Evolutionary conservation across 2,329 filamentous ascomycete genomes (phyloP).

Genomic region (Colletotrichum sp.): DNA sequence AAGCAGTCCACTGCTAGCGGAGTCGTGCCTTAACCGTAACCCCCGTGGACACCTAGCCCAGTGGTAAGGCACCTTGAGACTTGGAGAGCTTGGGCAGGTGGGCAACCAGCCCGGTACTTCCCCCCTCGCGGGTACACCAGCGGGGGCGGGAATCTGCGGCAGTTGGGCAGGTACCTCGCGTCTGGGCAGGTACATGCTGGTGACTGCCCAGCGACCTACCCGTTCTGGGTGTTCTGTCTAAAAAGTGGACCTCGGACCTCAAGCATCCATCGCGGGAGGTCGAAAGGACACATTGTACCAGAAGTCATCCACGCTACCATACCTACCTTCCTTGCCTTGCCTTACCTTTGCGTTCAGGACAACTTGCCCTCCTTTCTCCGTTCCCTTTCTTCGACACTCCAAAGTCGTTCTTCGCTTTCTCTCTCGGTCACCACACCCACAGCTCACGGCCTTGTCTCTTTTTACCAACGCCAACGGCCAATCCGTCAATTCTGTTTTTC

Average conservation of each 20-base stretch:
- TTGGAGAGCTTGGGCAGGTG: background rate
- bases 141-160: background rate
- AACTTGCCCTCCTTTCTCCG: conserved; percentile 9
- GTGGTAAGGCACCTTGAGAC: background rate
- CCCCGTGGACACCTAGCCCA: background rate
- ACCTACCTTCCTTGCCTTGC: background rate
- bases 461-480: conserved; percentile 3
- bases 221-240: conserved; percentile 18
- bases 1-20: conserved; percentile 14
- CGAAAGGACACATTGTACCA: conserved; percentile 22
- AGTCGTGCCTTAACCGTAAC: conserved; percentile 16
- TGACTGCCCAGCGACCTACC: conserved; percentile 4
- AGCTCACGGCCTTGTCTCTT: background rate
- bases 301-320: conserved; percentile 14
- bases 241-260: conserved; percentile 19
- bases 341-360: conserved; percentile 2
- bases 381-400: background rate
- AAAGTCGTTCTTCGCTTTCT: background rate
- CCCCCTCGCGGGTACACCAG: background rate
- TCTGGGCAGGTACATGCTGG: background rate
- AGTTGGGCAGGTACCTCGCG: background rate
- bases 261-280: conserved; percentile 18
- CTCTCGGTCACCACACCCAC: background rate
- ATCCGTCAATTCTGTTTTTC: background rate
- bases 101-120: background rate